A percentile compares a stretch with the other conserved stretches of the same genome.
These are phyloP conservation scores for Aspergillus asperescens DNA, from an alignment of 495 filamentous ascomycete species.

Conservation along the genomic window DNA sequence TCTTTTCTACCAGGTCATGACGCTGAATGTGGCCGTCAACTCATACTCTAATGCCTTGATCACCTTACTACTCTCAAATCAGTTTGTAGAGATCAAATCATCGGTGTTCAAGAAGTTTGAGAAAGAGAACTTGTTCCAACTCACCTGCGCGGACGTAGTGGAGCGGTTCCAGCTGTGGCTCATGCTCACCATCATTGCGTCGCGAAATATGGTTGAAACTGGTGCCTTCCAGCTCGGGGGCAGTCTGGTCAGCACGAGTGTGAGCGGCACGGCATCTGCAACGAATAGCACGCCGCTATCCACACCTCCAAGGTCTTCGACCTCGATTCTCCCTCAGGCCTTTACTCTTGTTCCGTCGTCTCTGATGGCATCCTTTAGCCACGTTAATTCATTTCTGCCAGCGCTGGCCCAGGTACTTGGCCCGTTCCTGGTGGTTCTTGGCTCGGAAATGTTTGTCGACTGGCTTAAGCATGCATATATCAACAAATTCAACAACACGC, in stretches of 20 bases:
- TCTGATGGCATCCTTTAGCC: constrained; percentile 39
- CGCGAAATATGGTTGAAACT: constrained; percentile 91
- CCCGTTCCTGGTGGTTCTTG: constrained; percentile 87
- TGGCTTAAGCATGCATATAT: constrained; percentile 98
- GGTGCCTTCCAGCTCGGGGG: constrained; percentile 50
- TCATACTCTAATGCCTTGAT: constrained; percentile 95
- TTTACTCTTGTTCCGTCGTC: constrained; percentile 78
- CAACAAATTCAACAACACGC: constrained; percentile 95
- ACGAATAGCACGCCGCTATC: constrained; percentile 46
- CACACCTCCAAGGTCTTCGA: constrained; percentile 44
- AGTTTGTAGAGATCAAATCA: constrained; percentile 97
- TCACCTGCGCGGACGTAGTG: constrained; percentile 93
- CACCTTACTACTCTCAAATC: constrained; percentile 86
- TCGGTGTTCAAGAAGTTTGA: constrained; percentile 97
- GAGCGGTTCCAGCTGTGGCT: constrained; percentile 97
- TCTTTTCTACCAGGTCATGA: constrained; percentile 95
- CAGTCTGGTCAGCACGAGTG: constrained; percentile 28
- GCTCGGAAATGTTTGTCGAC: constrained; percentile 94
- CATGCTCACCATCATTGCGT: constrained; percentile 91
- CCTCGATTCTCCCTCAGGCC: constrained; percentile 71
- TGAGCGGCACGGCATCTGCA: constrained; percentile 28
- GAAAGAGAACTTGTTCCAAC: constrained; percentile 94
- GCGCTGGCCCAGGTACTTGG: constrained; percentile 86
- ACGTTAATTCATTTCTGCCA: constrained; percentile 45
- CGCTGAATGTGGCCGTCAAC: constrained; percentile 96